Base-by-base conservation (phyloP, 1,284 basidiomycete species). In the Ceratobasidium sp. region DNA sequence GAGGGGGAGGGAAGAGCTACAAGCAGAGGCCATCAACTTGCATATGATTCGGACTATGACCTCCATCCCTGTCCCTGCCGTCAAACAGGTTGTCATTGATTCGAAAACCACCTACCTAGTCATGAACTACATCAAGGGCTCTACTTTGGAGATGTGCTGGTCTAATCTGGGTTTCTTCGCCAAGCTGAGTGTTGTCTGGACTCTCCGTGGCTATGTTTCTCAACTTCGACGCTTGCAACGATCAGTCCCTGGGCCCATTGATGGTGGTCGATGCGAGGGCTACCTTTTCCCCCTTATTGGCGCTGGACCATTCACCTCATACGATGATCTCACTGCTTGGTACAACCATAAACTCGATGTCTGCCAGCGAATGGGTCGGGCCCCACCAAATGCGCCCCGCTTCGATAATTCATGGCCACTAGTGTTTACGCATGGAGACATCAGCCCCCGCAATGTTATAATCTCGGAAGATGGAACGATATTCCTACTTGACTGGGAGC, bases 41-140 rank as follows among this genome's bases (percentile, higher is more conserved):
- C 37, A 62, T 37, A 62, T 62, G 59, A 34, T 62, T 4, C 37
- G 59, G 2, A 62, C 59, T 2, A 62, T 62, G 59, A 62, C 32
- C 9, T 29, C 59, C 17, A 62, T 62, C 0, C 59, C 59, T 0
- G 34, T 40, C 37, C 59, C 59, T 0, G 37, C 32, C 17, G 8
- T 62, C 59, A 62, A 62, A 34, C 59, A 62, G 17, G 17, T 62
- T 13, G 34, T 62, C 34, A 17, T 62, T 19, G n/a, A 22, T n/a
- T 17, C 32, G 34, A 22, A 8, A 19, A 1, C 9, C 8, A 22
- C 32, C n/a, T 62, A 62, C 22, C 15, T 62, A 34, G 59, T 62
- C 17, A 37, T 62, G 59, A 34, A 25, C 13, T 62, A 40, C 37
- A 62, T 62, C 37, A 22, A 8, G 17, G 34, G 37, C 17, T 19